Conservation (phyloP, 106 monocot genomes). For the Vanilla planifolia region DNA sequence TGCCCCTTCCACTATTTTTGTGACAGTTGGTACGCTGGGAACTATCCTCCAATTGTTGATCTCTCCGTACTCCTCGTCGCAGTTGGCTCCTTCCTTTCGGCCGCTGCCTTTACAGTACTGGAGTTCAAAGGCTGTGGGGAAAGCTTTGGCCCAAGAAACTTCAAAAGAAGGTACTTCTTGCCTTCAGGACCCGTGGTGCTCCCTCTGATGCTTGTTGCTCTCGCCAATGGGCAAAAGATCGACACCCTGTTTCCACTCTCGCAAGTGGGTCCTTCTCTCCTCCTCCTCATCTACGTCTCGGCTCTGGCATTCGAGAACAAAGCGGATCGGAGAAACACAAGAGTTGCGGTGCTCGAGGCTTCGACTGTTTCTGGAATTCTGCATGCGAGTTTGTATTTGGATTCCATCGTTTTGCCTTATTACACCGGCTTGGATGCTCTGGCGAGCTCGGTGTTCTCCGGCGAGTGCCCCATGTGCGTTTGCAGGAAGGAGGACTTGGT, state of each 20-base stretch:
- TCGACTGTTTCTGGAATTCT: constrained; percentile 83
- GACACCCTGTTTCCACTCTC: constrained; percentile 63
- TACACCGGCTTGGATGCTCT: constrained; percentile 83
- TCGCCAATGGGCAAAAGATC: constrained; percentile 56
- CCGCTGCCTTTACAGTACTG: constrained; percentile 28
- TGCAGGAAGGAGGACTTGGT: constrained; percentile 58
- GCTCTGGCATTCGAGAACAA: constrained; percentile 58
- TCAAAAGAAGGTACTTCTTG: constrained; percentile 38
- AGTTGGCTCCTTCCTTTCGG: constrained; percentile 27
- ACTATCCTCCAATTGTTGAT: constrained; percentile 47
- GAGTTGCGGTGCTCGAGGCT: constrained; percentile 55
- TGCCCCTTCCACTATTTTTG: constrained; percentile 86
- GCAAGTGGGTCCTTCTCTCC: constrained; percentile 43
- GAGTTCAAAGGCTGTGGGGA: constrained; percentile 10
- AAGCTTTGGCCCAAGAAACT: background rate
- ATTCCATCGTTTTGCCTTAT: constrained; percentile 63
- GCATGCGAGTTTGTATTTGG: constrained; percentile 63
- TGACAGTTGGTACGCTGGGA: constrained; percentile 42
- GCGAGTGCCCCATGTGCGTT: constrained; percentile 64
- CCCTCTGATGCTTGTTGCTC: constrained; percentile 47
- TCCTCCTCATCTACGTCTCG: constrained; percentile 58
- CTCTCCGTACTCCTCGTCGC: constrained; percentile 31
- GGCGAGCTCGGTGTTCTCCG: constrained; percentile 37
- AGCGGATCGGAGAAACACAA: constrained; percentile 23
- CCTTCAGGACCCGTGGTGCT: constrained; percentile 67